A percentile compares a stretch with the other conserved stretches of the same genome.
These are phyloP conservation scores for Ambrosia hybrid DNA, from an alignment of 140 eudicot species.

Conservation along the genomic window DNA sequence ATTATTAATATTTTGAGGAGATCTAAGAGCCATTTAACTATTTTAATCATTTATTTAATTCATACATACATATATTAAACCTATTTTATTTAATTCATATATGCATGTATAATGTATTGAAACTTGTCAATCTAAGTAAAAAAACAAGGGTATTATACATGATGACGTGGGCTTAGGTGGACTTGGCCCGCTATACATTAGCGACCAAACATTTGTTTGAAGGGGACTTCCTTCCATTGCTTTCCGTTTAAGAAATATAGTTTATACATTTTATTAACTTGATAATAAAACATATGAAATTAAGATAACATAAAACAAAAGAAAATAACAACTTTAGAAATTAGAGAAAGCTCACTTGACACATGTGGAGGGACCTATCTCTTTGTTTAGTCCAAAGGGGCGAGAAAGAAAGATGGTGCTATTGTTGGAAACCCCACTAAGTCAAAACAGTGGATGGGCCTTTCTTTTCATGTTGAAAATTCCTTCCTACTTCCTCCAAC, in stretches of 20 bases:
- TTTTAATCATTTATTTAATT: too few species aligned
- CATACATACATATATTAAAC: too few species aligned
- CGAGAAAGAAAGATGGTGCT: not conserved
- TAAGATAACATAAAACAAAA: not conserved
- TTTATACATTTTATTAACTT: too few species aligned
- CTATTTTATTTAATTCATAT: too few species aligned
- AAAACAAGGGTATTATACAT: not conserved
- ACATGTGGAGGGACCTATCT: conserved; percentile 11
- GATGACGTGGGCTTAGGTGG: not conserved
- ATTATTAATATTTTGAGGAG: too few species aligned
- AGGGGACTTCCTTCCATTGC: not conserved
- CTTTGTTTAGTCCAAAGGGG: conserved; percentile 10
- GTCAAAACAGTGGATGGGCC: conserved; percentile 7
- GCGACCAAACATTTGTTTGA: not conserved
- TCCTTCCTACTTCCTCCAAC: not conserved
- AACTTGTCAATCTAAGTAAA: too few species aligned
- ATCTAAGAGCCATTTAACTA: too few species aligned
- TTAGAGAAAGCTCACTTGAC: conserved; percentile 11
- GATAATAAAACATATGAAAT: not conserved
- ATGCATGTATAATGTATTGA: too few species aligned
- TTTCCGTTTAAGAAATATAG: too few species aligned
- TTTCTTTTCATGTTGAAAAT: conserved; percentile 15
- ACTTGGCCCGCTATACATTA: too few species aligned
- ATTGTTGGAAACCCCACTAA: not conserved
- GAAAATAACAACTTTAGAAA: not conserved